These are phyloP conservation scores for Taphrina pruni DNA, from an alignment of 1,139 yeast genomes.

Conservation along the genomic window DNA sequence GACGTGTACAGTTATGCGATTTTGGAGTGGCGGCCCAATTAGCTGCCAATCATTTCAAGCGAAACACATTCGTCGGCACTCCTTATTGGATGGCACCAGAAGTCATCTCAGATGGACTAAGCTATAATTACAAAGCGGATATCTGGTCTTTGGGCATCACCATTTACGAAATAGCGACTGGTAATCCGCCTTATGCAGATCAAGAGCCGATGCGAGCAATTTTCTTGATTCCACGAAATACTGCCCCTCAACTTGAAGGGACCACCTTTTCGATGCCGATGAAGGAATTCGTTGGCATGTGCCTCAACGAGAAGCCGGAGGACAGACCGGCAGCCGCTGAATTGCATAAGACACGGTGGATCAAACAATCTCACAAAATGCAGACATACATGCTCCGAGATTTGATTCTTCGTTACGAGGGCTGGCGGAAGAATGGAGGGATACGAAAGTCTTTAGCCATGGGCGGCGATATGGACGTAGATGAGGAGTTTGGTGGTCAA, in stretches of 20 bases:
- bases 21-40: slow-evolving; percentile 97
- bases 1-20: slow-evolving; percentile 89
- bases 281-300: slow-evolving; percentile 87
- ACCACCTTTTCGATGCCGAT: slow-evolving; percentile 73
- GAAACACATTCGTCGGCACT: slow-evolving; percentile 97
- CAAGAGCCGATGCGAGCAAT: slow-evolving; percentile 94
- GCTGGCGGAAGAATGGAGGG: slow-evolving; percentile 66
- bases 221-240: slow-evolving; percentile 88
- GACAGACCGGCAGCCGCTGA: slow-evolving; percentile 91
- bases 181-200: slow-evolving; percentile 96
- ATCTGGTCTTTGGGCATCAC: slow-evolving; percentile 96
- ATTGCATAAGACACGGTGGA: slow-evolving; percentile 71
- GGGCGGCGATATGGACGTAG: slow-evolving; percentile 32
- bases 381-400: slow-evolving; percentile 72
- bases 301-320: slow-evolving; percentile 90
- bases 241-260: slow-evolving; percentile 95
- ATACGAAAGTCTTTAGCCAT: slow-evolving; percentile 43
- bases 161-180: slow-evolving; percentile 90
- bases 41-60: slow-evolving; percentile 73
- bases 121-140: slow-evolving; percentile 81
- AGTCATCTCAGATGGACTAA: slow-evolving; percentile 90
- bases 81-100: slow-evolving; percentile 99
- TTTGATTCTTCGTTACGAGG: slow-evolving; percentile 74
- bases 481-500: slow-evolving; percentile 38
- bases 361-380: slow-evolving; percentile 64